Percentiles rank a stretch among this genome's conserved stretches.
Evolutionary conservation across 2,329 filamentous ascomycete genomes (phyloP).

Genomic region (Tolypocladium inflatum): DNA sequence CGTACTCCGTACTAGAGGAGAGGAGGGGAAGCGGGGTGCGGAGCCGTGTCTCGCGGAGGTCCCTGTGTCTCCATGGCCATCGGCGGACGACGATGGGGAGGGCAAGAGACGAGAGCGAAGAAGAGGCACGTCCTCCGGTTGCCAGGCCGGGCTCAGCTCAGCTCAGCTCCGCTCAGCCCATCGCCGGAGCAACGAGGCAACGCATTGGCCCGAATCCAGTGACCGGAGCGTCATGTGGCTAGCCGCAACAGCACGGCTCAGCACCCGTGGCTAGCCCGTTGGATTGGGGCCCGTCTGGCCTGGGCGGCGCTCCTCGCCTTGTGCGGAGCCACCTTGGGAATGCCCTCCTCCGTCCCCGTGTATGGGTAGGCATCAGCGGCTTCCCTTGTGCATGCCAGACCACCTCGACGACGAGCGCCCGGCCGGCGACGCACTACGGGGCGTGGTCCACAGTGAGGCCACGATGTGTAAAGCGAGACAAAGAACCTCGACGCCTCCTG

Average conservation of each 20-base stretch:
- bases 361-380: neutral
- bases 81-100: neutral
- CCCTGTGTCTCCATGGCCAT: neutral
- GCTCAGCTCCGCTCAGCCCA: neutral
- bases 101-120: neutral
- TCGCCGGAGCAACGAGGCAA: neutral
- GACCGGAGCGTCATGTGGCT: conserved; percentile 15
- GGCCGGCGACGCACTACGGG: neutral
- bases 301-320: neutral
- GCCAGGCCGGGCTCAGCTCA: neutral
- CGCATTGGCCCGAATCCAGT: conserved; percentile 10
- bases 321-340: neutral
- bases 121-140: neutral
- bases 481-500: neutral
- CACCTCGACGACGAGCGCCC: neutral
- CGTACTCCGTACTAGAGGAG: neutral
- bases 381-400: neutral
- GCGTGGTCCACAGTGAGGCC: neutral
- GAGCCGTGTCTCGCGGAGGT: neutral
- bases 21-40: neutral
- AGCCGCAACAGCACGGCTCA: conserved; percentile 6
- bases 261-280: neutral
- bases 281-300: neutral
- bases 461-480: neutral
- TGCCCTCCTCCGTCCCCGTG: neutral